Percentiles rank a stretch among this genome's conserved stretches.
phyloP scores from a whole-genome alignment of 768 basidiomycete species.

The Lactarius pseudohatsudake region DNA sequence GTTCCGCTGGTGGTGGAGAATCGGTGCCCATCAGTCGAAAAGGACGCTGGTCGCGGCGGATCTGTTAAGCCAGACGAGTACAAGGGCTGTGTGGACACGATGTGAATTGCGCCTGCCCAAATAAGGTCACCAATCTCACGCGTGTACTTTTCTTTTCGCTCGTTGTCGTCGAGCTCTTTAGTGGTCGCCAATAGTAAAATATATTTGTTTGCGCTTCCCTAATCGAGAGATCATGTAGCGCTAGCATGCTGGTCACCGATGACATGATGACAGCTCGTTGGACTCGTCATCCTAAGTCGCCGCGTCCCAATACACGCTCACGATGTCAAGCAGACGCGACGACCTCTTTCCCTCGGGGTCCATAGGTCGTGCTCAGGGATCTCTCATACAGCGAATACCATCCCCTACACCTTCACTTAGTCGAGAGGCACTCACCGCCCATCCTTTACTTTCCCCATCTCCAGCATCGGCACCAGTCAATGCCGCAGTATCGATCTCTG shows the following conservation, averaged over 20 bases:
- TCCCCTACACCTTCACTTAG: slow-evolving; percentile 35
- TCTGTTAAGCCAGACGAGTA: neutral
- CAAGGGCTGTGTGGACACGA: too few species aligned
- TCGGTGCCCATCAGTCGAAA: slow-evolving; percentile 16
- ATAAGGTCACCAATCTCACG: neutral
- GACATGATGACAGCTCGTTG: neutral
- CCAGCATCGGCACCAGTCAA: slow-evolving; percentile 35
- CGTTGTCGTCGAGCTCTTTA: neutral
- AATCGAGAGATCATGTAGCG: neutral
- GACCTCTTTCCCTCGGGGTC: slow-evolving; percentile 51
- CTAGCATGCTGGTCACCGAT: neutral
- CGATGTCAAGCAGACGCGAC: slow-evolving; percentile 42
- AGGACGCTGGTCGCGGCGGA: too few species aligned
- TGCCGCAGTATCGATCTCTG: slow-evolving; percentile 25
- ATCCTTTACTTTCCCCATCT: slow-evolving; percentile 60
- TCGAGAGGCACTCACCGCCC: slow-evolving; percentile 57
- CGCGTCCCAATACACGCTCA: slow-evolving; percentile 26
- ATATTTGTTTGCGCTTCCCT: neutral
- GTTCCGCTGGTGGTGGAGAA: slow-evolving; percentile 7
- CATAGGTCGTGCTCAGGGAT: slow-evolving; percentile 51
- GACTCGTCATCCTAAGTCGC: neutral
- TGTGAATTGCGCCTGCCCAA: neutral
- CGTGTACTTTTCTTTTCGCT: neutral
- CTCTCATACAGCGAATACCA: slow-evolving; percentile 41
- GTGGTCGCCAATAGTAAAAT: neutral